Evolutionary conservation across 148 eudicot genomes (phyloP).

Genomic region (Cornus florida): DNA sequence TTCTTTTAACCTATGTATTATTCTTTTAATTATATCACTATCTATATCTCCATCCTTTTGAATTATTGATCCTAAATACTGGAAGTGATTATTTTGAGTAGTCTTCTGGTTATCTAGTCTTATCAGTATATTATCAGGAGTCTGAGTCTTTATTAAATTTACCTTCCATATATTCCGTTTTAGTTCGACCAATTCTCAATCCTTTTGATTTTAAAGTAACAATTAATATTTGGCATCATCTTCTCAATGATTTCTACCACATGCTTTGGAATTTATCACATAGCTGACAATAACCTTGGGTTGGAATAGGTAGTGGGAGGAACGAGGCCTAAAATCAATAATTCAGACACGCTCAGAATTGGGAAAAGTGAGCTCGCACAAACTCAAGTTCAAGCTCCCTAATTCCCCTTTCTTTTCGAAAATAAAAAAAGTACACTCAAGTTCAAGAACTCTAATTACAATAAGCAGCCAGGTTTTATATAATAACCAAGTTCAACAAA

Average conservation of each 20-base stretch:
- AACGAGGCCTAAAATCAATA: not conserved
- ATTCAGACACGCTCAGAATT: not conserved
- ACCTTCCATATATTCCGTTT: too few relatives aligned
- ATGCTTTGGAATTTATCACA: not conserved
- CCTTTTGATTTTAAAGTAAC: too few relatives aligned
- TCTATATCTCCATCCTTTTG: too few relatives aligned
- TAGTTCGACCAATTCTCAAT: too few relatives aligned
- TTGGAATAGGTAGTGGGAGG: not conserved
- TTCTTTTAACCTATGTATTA: too few relatives aligned
- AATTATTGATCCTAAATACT: too few relatives aligned
- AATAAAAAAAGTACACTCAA: not conserved
- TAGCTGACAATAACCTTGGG: not conserved
- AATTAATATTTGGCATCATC: not conserved
- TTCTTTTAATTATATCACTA: too few relatives aligned
- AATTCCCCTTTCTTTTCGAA: too few relatives aligned
- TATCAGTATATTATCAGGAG: too few relatives aligned
- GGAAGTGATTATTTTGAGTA: too few relatives aligned
- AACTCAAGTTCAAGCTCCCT: not conserved
- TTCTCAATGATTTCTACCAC: not conserved
- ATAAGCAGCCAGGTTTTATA: not conserved
- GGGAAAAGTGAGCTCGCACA: not conserved
- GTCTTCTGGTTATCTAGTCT: too few relatives aligned
- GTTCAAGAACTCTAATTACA: not conserved
- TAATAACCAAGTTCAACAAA: not conserved
- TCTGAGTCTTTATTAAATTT: too few relatives aligned